Evolutionary conservation across 352 stramenopile genomes (phyloP), one percentile per base, ranked within the genome.

Genomic region (Phytophthora ramorum): DNA sequence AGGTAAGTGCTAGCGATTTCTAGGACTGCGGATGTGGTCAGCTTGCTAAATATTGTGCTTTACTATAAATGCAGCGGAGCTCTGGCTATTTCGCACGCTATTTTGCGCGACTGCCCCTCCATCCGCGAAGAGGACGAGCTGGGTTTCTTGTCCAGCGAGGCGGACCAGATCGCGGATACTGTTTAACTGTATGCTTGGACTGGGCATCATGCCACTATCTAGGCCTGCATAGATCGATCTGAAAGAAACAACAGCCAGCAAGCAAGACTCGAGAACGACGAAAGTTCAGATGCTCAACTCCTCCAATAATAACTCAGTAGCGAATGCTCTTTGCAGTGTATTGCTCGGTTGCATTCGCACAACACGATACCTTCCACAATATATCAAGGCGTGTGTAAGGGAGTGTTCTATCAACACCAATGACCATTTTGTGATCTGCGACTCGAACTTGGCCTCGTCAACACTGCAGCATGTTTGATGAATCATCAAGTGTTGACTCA

Each of bases 91-190:
- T 88, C 84, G 43, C 87, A 96, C 69, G 75, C 85, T 35, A 89
- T 94, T 56, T 70, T 96, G 47, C 87, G 87, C 30, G 85, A 96
- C 56, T 93, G 83, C 55, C 83, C 84, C 34, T 75, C 76, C 16
- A 78, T 92, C 45, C 75, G 83, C 16, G 84, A 94, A 34, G 87
- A 96, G 54, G 85, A 95, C 61, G 87, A 96, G 55, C 71, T 93
- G 14, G 87, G 87, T 16, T 96, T 96, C 58, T 57, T 94, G 38
- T 85, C 76, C 35, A 74, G 81, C 47, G 83, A 91, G 7, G 67
- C 44, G 10, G 79, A 79, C 67, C 80, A 91, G 72, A 83, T 93
- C 56, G 85, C 82, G 4, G 81, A 93, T 50, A 89, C 81, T 6
- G 85, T 93, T 34, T 93, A 88, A 79, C 22, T 24, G 22, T 24